Evolutionary conservation across 139 green algal species (phyloP).

Genomic region (Micractinium conductrix): DNA sequence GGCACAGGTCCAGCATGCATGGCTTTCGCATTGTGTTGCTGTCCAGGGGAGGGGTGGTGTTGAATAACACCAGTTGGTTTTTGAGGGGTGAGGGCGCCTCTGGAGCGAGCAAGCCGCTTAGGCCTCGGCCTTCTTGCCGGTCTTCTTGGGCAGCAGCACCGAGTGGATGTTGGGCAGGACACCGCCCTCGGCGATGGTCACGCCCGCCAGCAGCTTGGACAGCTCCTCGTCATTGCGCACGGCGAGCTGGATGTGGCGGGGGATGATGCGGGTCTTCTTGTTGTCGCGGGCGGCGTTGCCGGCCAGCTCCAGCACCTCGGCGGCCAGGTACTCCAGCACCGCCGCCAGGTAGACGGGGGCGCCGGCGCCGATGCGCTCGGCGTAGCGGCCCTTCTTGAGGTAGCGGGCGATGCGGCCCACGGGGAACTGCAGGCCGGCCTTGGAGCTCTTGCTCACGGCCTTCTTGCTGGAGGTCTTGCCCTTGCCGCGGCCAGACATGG

Average conservation of each 20-base stretch:
- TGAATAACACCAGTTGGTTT: too few relatives aligned
- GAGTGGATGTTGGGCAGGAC: conserved; percentile 92
- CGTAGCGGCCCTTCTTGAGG: conserved; percentile 90
- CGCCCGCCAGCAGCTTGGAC: conserved; percentile 85
- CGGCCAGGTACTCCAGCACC: conserved; percentile 74
- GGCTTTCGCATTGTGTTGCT: too few relatives aligned
- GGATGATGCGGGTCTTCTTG: conserved; percentile 93
- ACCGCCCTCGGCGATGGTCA: conserved; percentile 86
- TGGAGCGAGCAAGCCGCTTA: too few relatives aligned
- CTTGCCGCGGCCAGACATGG: conserved; percentile 71
- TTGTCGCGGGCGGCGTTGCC: conserved; percentile 87
- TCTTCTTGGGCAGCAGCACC: conserved; percentile 89
- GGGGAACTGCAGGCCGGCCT: conserved; percentile 93
- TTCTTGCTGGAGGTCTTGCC: conserved; percentile 80
- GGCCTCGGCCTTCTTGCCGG: conserved; percentile 70
- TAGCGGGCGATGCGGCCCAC: conserved; percentile 87
- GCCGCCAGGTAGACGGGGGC: conserved; percentile 41
- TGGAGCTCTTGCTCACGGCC: conserved; percentile 78
- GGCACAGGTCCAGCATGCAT: too few relatives aligned
- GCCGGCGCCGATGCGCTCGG: conserved; percentile 33
- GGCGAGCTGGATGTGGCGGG: conserved; percentile 91
- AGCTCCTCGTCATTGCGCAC: conserved; percentile 97
- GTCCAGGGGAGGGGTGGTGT: too few relatives aligned
- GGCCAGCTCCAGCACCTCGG: conserved; percentile 66
- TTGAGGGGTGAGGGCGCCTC: too few relatives aligned